Conservation (phyloP, 2,329 filamentous ascomycete species). For the Elsinoe batatas region DNA sequence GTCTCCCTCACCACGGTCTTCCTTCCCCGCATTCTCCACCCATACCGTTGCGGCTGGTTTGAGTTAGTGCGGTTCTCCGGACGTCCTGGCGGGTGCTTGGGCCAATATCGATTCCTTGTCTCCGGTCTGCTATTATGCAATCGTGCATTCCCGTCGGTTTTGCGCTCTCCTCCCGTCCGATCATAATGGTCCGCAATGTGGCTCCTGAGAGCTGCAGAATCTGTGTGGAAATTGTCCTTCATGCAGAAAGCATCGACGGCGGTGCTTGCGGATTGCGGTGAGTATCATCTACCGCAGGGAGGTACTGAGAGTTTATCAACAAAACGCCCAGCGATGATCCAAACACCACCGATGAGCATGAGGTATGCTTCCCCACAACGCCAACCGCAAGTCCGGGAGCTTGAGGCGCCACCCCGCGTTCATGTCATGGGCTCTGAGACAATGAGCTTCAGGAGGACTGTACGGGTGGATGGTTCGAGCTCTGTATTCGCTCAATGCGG, state of each 20-base stretch:
- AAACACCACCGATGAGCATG: neutral
- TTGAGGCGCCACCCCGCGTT: constrained; percentile 3
- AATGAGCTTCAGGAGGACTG: neutral
- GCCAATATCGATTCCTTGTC: constrained; percentile 5
- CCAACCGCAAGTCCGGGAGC: constrained; percentile 6
- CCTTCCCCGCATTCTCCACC: constrained; percentile 2
- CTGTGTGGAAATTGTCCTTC: neutral
- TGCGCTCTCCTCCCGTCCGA: neutral
- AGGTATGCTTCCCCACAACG: constrained; percentile 1
- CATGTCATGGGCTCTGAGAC: constrained; percentile 1
- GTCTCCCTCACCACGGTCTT: neutral
- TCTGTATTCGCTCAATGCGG: neutral
- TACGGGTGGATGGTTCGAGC: neutral
- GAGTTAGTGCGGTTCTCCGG: constrained; percentile 1
- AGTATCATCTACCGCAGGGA: neutral
- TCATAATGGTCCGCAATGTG: neutral
- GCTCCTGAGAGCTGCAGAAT: neutral
- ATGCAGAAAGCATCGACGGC: neutral
- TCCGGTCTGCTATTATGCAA: constrained; percentile 8
- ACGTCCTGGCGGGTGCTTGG: constrained; percentile 6
- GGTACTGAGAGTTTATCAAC: neutral
- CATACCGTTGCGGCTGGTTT: neutral
- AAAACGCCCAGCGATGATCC: neutral
- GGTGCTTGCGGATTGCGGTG: neutral
- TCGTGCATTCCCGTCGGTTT: neutral